Base-by-base conservation (phyloP, 2,329 filamentous ascomycete species). In the Polychaeton citri region DNA sequence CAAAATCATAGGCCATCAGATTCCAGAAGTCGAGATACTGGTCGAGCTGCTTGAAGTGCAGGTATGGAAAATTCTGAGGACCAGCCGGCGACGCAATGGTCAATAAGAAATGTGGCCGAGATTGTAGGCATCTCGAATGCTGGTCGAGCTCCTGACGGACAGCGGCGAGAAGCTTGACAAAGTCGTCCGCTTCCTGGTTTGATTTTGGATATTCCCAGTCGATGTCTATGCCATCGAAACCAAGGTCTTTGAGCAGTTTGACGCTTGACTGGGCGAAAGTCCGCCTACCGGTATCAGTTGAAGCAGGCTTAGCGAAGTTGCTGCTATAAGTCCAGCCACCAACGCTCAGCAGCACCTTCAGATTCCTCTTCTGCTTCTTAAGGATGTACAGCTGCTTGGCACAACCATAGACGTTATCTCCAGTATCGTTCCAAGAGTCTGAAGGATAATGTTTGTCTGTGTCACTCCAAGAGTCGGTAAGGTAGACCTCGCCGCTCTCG, bases 321-420 rank as follows among this genome's bases (percentile, higher is more conserved):
- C 72, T 59, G 3, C 79, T 82, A 54, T 81, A 84, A 0, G 75
- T 81, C 76, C 79, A 90, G 12, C 85, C 85, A 28, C 85, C 85
- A 40, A 92, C 83, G 36, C 80, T 86, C 4, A 95, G 71, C 9
- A 95, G 69, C 3, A 80, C 69, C 59, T 92, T 92, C 38, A 92
- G 59, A 35, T 81, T 74, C 15, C 83, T 74, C 54, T 92, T 74
- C 46, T 68, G 62, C 60, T 85, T 78, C 65, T 92, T 92, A 35
- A 81, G 68, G 1, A 83, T 58, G 54, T 71, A 83, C 1, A 92
- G 63, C 53, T 88, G 81, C 60, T 86, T 86, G 43, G 85, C 58
- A 51, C 75, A 80, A 28, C 85, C 85, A 49, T 85, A 86, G 34
- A 76, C 73, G 51, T 88, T 85, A 39, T 63, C 73, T 33, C 83